Conservation (phyloP, 805 yeast species). For the Lachancea nothofagi region DNA sequence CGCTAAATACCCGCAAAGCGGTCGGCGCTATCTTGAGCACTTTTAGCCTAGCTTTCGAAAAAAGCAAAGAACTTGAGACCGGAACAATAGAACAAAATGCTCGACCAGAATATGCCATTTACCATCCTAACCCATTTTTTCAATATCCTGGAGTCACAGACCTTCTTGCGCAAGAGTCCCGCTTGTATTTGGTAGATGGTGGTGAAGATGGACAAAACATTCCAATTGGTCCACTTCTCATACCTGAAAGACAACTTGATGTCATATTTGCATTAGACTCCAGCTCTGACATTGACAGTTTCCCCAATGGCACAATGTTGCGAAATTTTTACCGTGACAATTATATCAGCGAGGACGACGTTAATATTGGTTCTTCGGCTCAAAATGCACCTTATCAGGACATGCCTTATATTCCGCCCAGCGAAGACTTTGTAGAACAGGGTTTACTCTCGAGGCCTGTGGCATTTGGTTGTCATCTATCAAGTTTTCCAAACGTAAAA, state of each 20-base stretch:
- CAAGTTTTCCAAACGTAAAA: slow-evolving; percentile 6
- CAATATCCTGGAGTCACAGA: slow-evolving; percentile 21
- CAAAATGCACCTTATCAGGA: background rate
- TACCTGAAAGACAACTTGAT: slow-evolving; percentile 57
- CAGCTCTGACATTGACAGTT: slow-evolving; percentile 48
- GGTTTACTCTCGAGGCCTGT: slow-evolving; percentile 46
- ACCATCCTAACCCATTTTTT: slow-evolving; percentile 59
- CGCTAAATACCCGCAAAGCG: slow-evolving; percentile 33
- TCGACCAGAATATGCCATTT: slow-evolving; percentile 51
- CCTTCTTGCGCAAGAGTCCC: slow-evolving; percentile 28
- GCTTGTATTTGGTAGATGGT: slow-evolving; percentile 60
- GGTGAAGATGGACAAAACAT: slow-evolving; percentile 74
- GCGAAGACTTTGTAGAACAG: slow-evolving; percentile 2
- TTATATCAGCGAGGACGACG: background rate
- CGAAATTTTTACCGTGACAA: slow-evolving; percentile 29
- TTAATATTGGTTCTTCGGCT: background rate
- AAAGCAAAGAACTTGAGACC: slow-evolving; percentile 26
- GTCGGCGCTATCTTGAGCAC: slow-evolving; percentile 29
- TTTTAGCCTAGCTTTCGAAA: slow-evolving; percentile 15
- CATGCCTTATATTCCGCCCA: slow-evolving; percentile 12
- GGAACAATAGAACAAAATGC: slow-evolving; percentile 35
- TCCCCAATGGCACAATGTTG: slow-evolving; percentile 56
- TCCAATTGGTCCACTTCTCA: slow-evolving; percentile 61
- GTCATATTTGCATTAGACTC: slow-evolving; percentile 57
- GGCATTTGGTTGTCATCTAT: slow-evolving; percentile 73